These are phyloP conservation scores for Cyclotella choctawhatcheeana DNA, from an alignment of 108 stramenopile genomes.

Conservation along the genomic window DNA sequence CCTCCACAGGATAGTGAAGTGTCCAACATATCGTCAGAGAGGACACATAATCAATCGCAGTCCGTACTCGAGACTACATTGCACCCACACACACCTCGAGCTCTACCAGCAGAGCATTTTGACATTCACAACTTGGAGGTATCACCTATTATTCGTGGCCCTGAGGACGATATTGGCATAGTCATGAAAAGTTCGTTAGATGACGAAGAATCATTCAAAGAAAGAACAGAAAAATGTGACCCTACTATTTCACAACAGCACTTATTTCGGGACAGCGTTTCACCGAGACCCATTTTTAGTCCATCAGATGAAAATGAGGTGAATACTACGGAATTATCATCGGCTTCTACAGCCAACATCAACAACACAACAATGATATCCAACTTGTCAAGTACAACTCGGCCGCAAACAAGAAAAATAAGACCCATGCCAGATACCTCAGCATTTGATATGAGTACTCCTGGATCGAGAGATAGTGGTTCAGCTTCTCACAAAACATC, in stretches of 20 bases:
- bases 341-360: conserved; percentile 19
- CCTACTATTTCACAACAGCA: conserved; percentile 6
- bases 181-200: conserved; percentile 26
- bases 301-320: neutral
- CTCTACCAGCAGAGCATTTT: conserved; percentile 19
- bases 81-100: conserved; percentile 44
- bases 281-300: neutral
- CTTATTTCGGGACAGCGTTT: conserved; percentile 7
- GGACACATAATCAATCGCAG: conserved; percentile 21
- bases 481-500: conserved; percentile 53
- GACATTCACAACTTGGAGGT: conserved; percentile 39
- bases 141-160: conserved; percentile 44
- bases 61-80: conserved; percentile 18
- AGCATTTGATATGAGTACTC: conserved; percentile 64
- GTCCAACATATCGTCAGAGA: neutral
- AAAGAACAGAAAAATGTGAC: neutral
- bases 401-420: conserved; percentile 44
- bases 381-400: conserved; percentile 23
- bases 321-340: conserved; percentile 13
- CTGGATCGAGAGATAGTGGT: conserved; percentile 49
- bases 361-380: conserved; percentile 33
- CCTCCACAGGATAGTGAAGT: conserved; percentile 9
- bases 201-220: conserved; percentile 13
- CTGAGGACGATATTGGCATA: conserved; percentile 26
- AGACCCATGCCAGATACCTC: conserved; percentile 86